Conservation (phyloP, 768 basidiomycete genomes). For the Russula dissimulans region DNA sequence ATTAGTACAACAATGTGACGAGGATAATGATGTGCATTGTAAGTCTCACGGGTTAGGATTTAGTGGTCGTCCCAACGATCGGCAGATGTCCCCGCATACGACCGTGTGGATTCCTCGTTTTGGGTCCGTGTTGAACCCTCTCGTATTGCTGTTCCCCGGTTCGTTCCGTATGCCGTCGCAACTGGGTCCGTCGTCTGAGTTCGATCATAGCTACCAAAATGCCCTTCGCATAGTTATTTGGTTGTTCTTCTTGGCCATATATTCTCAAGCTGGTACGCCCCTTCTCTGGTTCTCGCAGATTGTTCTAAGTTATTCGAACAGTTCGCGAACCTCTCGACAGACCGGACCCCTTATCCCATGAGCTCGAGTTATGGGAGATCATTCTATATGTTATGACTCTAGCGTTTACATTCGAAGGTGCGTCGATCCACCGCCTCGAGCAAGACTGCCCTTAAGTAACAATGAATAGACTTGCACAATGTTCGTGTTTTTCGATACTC, state of each 20-base stretch:
- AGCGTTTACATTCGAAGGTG: conserved; percentile 75
- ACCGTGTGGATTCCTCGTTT: conserved; percentile 43
- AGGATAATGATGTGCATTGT: conserved; percentile 74
- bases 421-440: conserved; percentile 15
- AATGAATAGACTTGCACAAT: conserved; percentile 43
- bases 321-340: conserved; percentile 74
- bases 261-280: conserved; percentile 70
- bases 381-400: conserved; percentile 70
- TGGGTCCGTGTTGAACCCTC: conserved; percentile 69
- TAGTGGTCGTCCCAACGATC: conserved; percentile 5
- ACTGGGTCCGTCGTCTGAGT: not conserved
- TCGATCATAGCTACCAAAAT: conserved; percentile 63
- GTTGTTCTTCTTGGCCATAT: conserved; percentile 69
- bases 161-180: not conserved
- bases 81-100: conserved; percentile 60
- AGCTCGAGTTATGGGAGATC: conserved; percentile 75
- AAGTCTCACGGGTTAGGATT: conserved; percentile 18
- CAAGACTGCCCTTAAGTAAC: not conserved
- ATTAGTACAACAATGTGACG: conserved; percentile 69
- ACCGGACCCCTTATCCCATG: conserved; percentile 41
- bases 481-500: conserved; percentile 26
- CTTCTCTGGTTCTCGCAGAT: not conserved
- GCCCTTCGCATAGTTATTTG: conserved; percentile 68
- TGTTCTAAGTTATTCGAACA: conserved; percentile 22
- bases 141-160: conserved; percentile 75